Evolutionary conservation across 2,329 filamentous ascomycete genomes (phyloP).

Genomic region (Nigrospora osmanthi): DNA sequence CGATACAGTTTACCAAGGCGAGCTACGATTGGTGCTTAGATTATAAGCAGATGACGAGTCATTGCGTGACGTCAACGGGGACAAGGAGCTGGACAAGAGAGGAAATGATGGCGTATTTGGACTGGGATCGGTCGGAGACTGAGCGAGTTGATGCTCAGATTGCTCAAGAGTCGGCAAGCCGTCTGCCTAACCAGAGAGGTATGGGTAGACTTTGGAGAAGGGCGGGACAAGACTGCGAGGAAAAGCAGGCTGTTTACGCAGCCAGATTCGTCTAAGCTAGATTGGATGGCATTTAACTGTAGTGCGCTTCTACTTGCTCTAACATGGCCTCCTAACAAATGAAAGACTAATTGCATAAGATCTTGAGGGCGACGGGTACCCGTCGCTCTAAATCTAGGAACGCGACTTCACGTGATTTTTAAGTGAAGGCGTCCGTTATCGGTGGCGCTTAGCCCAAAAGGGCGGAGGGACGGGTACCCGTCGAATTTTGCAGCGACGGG

Average conservation of each 20-base stretch:
- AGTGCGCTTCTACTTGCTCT: neutral
- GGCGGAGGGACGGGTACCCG: no score
- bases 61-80: neutral
- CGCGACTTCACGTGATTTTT: no score
- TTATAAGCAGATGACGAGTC: neutral
- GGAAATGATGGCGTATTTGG: neutral
- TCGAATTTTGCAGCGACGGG: no score
- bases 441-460: no score
- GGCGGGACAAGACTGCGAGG: neutral
- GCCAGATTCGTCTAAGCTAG: neutral
- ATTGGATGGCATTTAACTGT: neutral
- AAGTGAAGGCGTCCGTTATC: no score
- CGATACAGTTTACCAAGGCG: neutral
- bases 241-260: neutral
- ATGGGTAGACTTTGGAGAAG: neutral
- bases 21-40: neutral
- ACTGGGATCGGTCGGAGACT: neutral
- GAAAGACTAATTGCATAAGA: neutral
- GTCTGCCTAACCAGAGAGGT: neutral
- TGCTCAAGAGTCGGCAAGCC: neutral
- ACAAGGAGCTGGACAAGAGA: neutral
- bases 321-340: neutral
- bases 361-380: neutral
- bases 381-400: neutral
- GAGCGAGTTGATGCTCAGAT: neutral